Evolutionary conservation across 495 filamentous ascomycete species (phyloP), one percentile per base, ranked within the genome.

Genomic region (Aspergillus sclerotioniger): DNA sequence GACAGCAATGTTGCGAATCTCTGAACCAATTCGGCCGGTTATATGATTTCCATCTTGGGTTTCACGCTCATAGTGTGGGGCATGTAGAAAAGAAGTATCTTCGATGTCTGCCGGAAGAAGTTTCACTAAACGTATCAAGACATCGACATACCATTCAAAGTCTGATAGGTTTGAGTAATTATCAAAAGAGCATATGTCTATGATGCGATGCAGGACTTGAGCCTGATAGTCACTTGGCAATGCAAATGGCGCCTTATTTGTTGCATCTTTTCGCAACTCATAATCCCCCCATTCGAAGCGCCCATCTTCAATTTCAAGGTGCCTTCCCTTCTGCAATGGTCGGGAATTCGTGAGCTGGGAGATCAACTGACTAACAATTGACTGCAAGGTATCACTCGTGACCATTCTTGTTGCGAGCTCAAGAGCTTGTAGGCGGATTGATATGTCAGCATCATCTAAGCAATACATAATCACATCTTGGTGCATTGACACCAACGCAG

Each of bases 61-160:
- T 29, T 58, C 60, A 49, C 47, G 31, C 0, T 62, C 67, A 51
- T 65, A 66, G 35, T 58, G 44, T 16, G 57, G 25, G 17, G 54
- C 56, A 13, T 60, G 35, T 5, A 59, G 49, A 33, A 77, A 70
- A 19, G 54, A 39, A 20, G 67, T 54, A 9, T 63, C 61, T 49
- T 63, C 58, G 37, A 31, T 16, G 25, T 62, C 63, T 32, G 67
- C 64, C 52, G 86, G 77, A 32, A 91, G 79, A 56, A 88, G 83
- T 45, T 85, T 82, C 31, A 96, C 82, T 3, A 98, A 79, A 64
- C 93, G 88, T 6, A 90, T 84, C 9, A 98, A 74, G 37, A 92
- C 81, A 57, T 89, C 86, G 50, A 98, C 84, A 74, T 98, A 98
- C 94, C 94, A 98, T 59, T 96, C 94, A 68, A 98, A 98, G 67